Conservation (phyloP, 2,329 filamentous ascomycete species). For the Cercospora zeina region DNA sequence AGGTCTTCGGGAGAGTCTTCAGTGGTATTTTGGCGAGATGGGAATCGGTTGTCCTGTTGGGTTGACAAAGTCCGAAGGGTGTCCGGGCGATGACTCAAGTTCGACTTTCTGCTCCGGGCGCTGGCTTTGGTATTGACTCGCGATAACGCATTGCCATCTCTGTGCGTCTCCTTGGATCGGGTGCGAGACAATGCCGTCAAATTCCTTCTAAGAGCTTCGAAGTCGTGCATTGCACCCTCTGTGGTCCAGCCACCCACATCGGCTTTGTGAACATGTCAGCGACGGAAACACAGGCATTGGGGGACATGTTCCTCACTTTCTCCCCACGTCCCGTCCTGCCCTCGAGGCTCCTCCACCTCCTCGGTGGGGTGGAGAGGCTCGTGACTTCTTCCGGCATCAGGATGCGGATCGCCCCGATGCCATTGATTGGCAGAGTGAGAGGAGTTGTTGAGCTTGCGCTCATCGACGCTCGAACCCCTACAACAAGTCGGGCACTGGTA, state of each 20-base stretch:
- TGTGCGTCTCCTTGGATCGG: constrained; percentile 38
- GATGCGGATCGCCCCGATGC: constrained; percentile 23
- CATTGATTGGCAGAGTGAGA: constrained; percentile 27
- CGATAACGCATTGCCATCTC: constrained; percentile 25
- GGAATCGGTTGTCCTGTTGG: constrained; percentile 31
- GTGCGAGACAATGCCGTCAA: constrained; percentile 56
- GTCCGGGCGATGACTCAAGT: constrained; percentile 22
- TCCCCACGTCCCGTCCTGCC: constrained; percentile 60
- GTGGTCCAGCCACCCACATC: constrained; percentile 58
- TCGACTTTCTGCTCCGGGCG: constrained; percentile 21
- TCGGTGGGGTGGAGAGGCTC: constrained; percentile 33
- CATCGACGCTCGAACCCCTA: constrained; percentile 32
- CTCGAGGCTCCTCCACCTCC: constrained; percentile 34
- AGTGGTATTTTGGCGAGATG: constrained; percentile 19
- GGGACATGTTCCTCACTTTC: constrained; percentile 46
- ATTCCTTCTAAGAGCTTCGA: constrained; percentile 57
- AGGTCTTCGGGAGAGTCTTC: constrained; percentile 40
- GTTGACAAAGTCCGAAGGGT: constrained; percentile 14
- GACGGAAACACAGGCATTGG: too few species aligned
- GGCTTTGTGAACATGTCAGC: neutral
- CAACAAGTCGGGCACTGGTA: neutral
- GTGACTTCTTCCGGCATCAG: constrained; percentile 29
- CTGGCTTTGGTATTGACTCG: constrained; percentile 33
- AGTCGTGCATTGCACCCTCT: constrained; percentile 59
- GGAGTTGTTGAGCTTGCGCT: constrained; percentile 32